phyloP scores from a whole-genome alignment of 208 protist species.

The Novymonas esmeraldas region DNA sequence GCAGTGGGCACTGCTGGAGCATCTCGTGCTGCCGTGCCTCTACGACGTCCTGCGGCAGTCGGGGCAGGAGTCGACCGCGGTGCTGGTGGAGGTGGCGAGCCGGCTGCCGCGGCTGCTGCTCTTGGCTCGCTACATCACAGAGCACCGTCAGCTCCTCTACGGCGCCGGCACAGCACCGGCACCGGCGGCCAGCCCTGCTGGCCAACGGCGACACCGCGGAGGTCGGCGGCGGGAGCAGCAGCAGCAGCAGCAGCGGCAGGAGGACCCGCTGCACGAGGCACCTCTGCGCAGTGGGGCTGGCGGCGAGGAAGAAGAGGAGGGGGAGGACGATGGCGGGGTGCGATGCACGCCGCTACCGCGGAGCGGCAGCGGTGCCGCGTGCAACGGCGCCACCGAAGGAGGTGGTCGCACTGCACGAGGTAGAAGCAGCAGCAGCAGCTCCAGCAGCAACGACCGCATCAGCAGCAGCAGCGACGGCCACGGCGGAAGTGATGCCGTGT shows the following conservation, averaged over 20 bases:
- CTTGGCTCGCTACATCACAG: slow-evolving; percentile 48
- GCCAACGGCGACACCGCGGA: background rate
- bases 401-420: too few species aligned
- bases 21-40: slow-evolving; percentile 37
- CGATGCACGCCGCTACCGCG: background rate
- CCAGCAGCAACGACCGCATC: background rate
- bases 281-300: too few species aligned
- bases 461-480: background rate
- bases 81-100: slow-evolving; percentile 67
- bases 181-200: too few species aligned
- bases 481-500: background rate
- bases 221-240: background rate
- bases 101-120: slow-evolving; percentile 67
- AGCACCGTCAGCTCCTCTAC: slow-evolving; percentile 37
- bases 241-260: background rate
- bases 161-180: slow-evolving; percentile 2
- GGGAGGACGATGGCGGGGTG: too few species aligned
- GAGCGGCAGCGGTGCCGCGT: background rate
- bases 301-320: too few species aligned
- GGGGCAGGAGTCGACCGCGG: slow-evolving; percentile 30
- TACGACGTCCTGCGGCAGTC: slow-evolving; percentile 28
- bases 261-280: too few species aligned
- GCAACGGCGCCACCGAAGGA: background rate
- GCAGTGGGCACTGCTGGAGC: slow-evolving; percentile 34
- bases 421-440: too few species aligned